Percentiles rank a stretch among this genome's conserved stretches.
phyloP scores from a whole-genome alignment of 192 early-diverging fungal species.

The Gamsiella multidivaricata region DNA sequence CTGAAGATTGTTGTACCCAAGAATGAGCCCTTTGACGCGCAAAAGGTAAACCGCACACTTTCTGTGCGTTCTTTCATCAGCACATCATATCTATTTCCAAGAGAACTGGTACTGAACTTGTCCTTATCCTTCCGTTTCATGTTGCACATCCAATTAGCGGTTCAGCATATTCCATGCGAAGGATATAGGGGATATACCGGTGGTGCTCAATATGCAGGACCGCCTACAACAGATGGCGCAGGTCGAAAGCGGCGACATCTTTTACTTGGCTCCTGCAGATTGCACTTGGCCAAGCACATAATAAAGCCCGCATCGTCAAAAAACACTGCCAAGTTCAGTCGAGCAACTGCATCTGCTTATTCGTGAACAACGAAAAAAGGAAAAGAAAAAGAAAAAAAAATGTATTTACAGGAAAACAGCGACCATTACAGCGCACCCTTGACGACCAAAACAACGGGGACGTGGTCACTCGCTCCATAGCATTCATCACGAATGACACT shows the following conservation, averaged over 20 bases:
- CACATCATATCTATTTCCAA: too few species aligned
- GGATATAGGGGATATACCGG: constrained; percentile 16
- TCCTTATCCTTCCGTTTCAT: not conserved
- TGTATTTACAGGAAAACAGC: not conserved
- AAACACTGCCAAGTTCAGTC: too few species aligned
- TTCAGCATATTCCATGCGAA: constrained; percentile 48
- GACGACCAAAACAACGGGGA: constrained; percentile 77
- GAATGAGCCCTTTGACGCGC: constrained; percentile 38
- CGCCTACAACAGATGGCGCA: constrained; percentile 13
- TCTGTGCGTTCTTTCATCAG: not conserved
- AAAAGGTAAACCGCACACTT: constrained; percentile 16
- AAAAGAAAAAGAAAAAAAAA: not conserved
- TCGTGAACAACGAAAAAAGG: not conserved
- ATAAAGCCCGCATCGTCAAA: too few species aligned
- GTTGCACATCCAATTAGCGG: constrained; percentile 13
- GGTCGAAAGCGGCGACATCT: constrained; percentile 37
- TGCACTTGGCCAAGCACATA: constrained; percentile 5
- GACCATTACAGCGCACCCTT: constrained; percentile 40
- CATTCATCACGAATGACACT: constrained; percentile 77
- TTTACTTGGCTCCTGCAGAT: constrained; percentile 38
- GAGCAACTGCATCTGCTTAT: too few species aligned
- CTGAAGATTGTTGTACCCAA: constrained; percentile 25
- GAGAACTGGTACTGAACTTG: not conserved
- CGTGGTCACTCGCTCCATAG: constrained; percentile 92
- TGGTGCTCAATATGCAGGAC: constrained; percentile 20